phyloP scores from a whole-genome alignment of 2,329 filamentous ascomycete genomes.

The Graphilbum sp. region DNA sequence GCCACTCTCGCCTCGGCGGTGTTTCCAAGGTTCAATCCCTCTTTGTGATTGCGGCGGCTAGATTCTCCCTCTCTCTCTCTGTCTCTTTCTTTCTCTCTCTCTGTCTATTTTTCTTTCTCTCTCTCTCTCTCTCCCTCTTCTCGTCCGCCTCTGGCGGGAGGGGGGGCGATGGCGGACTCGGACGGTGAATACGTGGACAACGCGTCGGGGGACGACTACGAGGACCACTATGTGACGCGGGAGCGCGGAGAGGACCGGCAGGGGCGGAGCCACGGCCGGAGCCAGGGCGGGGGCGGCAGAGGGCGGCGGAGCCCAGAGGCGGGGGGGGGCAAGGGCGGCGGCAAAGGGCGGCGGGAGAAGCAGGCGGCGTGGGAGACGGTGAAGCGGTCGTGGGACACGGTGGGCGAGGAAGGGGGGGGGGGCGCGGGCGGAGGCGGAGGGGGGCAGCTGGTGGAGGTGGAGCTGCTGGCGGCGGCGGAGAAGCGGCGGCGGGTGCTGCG shows the following conservation, averaged over 20 bases:
- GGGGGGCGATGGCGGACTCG: slow-evolving; percentile 46
- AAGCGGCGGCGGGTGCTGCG: slow-evolving; percentile 69
- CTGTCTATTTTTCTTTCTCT: no score
- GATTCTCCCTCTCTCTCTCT: no score
- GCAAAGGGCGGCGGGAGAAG: slow-evolving; percentile 10
- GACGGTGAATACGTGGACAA: slow-evolving; percentile 55
- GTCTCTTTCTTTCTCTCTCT: no score
- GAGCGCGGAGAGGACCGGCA: slow-evolving; percentile 9
- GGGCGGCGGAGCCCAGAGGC: slow-evolving; percentile 9
- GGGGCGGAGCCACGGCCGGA: slow-evolving; percentile 4
- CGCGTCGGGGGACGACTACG: slow-evolving; percentile 48
- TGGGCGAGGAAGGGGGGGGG: slow-evolving; percentile 60
- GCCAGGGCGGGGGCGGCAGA: slow-evolving; percentile 10
- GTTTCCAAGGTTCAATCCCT: no score
- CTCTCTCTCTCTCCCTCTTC: no score
- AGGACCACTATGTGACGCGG: slow-evolving; percentile 27
- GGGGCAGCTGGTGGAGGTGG: slow-evolving; percentile 61
- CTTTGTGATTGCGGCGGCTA: no score
- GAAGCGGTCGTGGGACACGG: slow-evolving; percentile 53
- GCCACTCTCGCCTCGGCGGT: no score
- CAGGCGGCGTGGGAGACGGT: slow-evolving; percentile 50
- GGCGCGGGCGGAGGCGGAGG: slow-evolving; percentile 69
- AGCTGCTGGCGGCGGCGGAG: slow-evolving; percentile 62
- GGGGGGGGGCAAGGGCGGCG: slow-evolving; percentile 12
- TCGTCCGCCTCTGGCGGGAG: no score